A percentile compares a stretch with the other conserved stretches of the same genome.
Conservation (phyloP, 139 green algal species). For the Zygnema circumcarinatum region DNA sequence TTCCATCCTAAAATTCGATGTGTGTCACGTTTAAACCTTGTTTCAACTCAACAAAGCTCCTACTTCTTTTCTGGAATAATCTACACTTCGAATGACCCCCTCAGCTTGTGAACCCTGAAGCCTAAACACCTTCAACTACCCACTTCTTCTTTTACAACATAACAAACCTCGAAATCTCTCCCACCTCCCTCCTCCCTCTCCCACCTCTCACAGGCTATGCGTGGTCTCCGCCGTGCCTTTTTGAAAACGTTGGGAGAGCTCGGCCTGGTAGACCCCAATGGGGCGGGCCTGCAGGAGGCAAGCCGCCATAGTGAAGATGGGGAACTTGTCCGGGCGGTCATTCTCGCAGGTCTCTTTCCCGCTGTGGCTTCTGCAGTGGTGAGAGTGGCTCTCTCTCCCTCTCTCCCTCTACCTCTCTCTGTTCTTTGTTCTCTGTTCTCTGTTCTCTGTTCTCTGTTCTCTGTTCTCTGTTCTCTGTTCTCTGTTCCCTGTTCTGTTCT, state of each 20-base stretch:
- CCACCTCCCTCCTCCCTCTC: neutral
- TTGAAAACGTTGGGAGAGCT: conserved; percentile 33
- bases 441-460: neutral
- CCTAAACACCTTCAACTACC: no score
- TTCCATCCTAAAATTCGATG: no score
- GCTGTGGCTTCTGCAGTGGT: conserved; percentile 29
- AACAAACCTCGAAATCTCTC: neutral
- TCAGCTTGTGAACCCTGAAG: no score
- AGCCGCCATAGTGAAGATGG: conserved; percentile 23
- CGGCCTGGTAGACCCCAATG: conserved; percentile 5
- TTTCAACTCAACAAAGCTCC: no score
- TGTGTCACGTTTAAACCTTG: no score
- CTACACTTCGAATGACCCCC: no score
- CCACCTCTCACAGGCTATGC: conserved; percentile 16
- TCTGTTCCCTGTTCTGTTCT: neutral
- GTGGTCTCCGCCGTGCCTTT: conserved; percentile 17
- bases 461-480: neutral
- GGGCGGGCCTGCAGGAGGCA: neutral
- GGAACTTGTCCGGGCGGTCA: conserved; percentile 9
- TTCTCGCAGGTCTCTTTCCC: conserved; percentile 21
- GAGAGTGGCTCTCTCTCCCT: neutral
- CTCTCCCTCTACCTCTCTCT: neutral
- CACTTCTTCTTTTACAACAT: no score
- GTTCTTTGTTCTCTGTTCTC: no score
- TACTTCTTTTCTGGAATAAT: no score